Evolutionary conservation across 306 rosid genomes (phyloP).

Genomic region (Sesbania bispinosa): DNA sequence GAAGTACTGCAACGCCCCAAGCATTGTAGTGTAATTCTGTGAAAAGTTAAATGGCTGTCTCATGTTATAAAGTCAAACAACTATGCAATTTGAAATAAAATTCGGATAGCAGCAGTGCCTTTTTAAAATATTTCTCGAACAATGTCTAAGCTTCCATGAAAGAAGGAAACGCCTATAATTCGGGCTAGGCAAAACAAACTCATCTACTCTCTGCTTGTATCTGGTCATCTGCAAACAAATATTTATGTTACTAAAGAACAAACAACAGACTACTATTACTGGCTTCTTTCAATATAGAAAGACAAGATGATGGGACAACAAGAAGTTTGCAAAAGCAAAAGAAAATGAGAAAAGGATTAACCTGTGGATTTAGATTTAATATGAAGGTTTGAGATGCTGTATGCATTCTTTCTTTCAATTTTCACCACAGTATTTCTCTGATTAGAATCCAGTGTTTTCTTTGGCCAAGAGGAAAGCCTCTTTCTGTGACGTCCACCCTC

Average conservation of each 20-base stretch:
- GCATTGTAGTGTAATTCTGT: neutral
- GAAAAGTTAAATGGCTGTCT: neutral
- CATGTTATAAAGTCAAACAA: neutral
- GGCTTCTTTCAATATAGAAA: neutral
- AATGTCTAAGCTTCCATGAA: conserved; percentile 33
- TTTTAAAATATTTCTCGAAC: conserved; percentile 14
- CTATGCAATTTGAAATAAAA: neutral
- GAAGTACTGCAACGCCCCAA: neutral
- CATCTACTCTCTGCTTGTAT: conserved; percentile 28
- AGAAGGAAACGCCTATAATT: conserved; percentile 18
- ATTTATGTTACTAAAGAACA: neutral
- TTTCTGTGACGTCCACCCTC: neutral
- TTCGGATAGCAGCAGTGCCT: conserved; percentile 35
- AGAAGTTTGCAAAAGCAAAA: neutral
- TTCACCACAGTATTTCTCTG: conserved; percentile 8
- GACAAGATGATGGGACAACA: neutral
- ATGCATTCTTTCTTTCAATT: conserved; percentile 43
- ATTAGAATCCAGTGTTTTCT: neutral
- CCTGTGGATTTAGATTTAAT: conserved; percentile 45
- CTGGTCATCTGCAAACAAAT: conserved; percentile 37
- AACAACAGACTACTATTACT: neutral
- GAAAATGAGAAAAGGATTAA: neutral
- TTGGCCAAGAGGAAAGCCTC: conserved; percentile 7
- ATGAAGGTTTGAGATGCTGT: conserved; percentile 37
- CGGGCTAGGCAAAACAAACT: conserved; percentile 21